Evolutionary conservation across 306 rosid genomes (phyloP).

Genomic region (Glycine tomentella): DNA sequence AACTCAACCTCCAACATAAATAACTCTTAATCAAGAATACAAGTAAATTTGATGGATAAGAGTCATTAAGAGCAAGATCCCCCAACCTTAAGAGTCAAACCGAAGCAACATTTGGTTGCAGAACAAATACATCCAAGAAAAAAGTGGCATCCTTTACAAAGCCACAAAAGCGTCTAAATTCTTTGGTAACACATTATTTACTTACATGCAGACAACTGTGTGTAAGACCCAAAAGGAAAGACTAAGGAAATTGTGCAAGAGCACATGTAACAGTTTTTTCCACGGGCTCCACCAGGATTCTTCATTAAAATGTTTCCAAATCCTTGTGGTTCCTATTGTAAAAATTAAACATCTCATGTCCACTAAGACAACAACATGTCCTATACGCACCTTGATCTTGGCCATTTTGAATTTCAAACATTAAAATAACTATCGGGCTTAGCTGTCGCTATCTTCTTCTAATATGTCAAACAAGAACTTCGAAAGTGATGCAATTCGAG

Average conservation of each 20-base stretch:
- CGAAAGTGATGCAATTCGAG: conserved; percentile 76
- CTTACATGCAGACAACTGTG: conserved; percentile 31
- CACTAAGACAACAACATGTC: conserved; percentile 11
- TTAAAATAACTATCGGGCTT: conserved; percentile 43
- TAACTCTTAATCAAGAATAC: no score
- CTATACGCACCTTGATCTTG: not conserved
- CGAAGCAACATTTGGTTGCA: not conserved
- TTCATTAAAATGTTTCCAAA: conserved; percentile 78
- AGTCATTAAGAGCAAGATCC: no score
- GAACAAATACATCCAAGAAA: not conserved
- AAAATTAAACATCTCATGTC: conserved; percentile 18
- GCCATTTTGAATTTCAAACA: conserved; percentile 8
- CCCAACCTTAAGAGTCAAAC: no score
- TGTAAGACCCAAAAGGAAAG: conserved; percentile 3
- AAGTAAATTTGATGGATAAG: no score
- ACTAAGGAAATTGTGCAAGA: not conserved
- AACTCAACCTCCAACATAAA: no score
- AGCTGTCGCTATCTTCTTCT: conserved; percentile 55
- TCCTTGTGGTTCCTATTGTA: conserved; percentile 50
- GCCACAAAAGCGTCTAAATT: conserved; percentile 1
- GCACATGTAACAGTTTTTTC: conserved; percentile 30
- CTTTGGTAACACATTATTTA: not conserved
- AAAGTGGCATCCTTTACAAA: not conserved
- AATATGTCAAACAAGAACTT: conserved; percentile 77
- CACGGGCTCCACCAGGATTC: conserved; percentile 53